A percentile compares a stretch with the other conserved stretches of the same genome.
phyloP scores from a whole-genome alignment of 1,284 basidiomycete species.

The Microbotryum silenes-acaulis region DNA sequence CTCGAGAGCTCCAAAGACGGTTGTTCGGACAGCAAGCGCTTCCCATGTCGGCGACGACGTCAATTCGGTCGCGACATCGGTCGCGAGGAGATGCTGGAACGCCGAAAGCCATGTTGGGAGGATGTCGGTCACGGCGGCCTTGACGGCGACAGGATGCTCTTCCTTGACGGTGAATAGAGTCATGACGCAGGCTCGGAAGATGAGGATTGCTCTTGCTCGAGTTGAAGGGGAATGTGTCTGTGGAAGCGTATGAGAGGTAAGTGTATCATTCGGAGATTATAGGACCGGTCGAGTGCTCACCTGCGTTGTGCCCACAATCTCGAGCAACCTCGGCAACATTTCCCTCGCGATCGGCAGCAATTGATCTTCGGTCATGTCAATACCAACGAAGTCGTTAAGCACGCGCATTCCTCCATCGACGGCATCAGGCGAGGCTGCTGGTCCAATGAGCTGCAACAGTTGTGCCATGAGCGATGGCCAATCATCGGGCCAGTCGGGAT shows the following conservation, averaged over 20 bases:
- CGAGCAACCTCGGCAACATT: constrained; percentile 72
- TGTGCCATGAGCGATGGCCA: constrained; percentile 69
- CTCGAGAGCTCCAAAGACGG: constrained; percentile 25
- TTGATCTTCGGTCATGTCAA: constrained; percentile 85
- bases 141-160: constrained; percentile 74
- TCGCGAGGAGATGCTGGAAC: constrained; percentile 64
- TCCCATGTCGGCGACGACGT: constrained; percentile 54
- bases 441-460: constrained; percentile 61
- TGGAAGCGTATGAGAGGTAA: too few species aligned
- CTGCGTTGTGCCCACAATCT: constrained; percentile 66
- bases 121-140: constrained; percentile 68
- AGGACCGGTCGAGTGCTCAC: constrained; percentile 43
- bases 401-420: constrained; percentile 94
- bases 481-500: constrained; percentile 89
- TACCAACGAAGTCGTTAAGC: constrained; percentile 73
- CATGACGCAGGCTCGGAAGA: constrained; percentile 83
- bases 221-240: constrained; percentile 68
- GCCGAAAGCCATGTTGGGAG: constrained; percentile 83
- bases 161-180: constrained; percentile 92
- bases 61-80: constrained; percentile 18
- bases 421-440: constrained; percentile 59
- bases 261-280: neutral
- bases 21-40: constrained; percentile 52
- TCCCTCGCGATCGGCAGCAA: constrained; percentile 76
- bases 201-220: constrained; percentile 71